phyloP scores from a whole-genome alignment of 331 rosid genomes.

The Malus hybrid region DNA sequence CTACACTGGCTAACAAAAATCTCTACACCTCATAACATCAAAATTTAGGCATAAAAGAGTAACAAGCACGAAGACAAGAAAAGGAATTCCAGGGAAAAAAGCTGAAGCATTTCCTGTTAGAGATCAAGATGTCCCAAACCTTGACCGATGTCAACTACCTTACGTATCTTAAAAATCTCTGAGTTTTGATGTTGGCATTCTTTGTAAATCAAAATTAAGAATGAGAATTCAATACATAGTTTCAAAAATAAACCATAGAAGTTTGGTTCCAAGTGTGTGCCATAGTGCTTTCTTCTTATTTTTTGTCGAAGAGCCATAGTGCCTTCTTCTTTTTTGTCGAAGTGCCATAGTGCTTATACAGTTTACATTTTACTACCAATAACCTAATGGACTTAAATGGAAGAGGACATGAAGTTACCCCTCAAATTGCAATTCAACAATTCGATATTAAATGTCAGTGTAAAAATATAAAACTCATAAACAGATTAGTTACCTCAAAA shows the following conservation, averaged over 20 bases:
- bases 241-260: not conserved
- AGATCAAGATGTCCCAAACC: not conserved
- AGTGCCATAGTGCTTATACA: not conserved
- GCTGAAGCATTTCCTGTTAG: not conserved
- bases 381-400: not conserved
- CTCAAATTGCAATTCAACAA: not conserved
- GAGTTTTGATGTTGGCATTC: not conserved
- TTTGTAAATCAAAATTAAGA: not conserved
- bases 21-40: not conserved
- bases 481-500: conserved; percentile 70
- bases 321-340: not conserved
- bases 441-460: not conserved
- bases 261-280: not conserved
- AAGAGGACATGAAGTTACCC: not conserved
- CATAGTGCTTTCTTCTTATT: not conserved
- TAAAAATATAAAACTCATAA: not conserved
- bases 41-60: not conserved
- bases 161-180: not conserved
- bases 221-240: not conserved
- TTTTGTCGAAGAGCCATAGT: no score
- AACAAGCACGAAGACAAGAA: not conserved
- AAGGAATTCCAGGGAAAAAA: not conserved
- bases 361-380: not conserved
- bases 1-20: not conserved
- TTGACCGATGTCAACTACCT: not conserved